Percentiles rank a stretch among this genome's conserved stretches.
These are phyloP conservation scores for Solanum hybrid DNA, from an alignment of 305 asterid species.

Conservation along the genomic window DNA sequence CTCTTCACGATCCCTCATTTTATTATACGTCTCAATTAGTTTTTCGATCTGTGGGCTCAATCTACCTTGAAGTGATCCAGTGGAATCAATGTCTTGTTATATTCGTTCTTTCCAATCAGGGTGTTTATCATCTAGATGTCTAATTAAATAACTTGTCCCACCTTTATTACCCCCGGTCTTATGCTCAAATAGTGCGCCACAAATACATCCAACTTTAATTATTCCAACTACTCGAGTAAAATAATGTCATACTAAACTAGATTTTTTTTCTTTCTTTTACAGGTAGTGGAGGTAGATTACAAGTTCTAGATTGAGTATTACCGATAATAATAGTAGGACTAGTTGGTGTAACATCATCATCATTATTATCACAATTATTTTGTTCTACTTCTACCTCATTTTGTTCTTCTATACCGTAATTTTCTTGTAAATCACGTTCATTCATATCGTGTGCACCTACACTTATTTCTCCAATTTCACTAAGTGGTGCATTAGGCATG, in stretches of 20 bases:
- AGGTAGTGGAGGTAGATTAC: neutral
- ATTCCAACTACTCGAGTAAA: no score
- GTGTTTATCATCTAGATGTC: neutral
- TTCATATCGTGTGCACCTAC: neutral
- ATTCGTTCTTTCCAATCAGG: neutral
- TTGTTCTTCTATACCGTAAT: neutral
- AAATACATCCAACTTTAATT: neutral
- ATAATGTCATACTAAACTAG: no score
- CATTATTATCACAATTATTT: neutral
- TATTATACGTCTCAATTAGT: no score
- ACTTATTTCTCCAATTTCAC: neutral
- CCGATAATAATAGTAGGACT: neutral
- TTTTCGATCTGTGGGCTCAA: neutral
- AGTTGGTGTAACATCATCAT: neutral
- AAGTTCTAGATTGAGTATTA: neutral
- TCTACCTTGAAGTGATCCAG: neutral
- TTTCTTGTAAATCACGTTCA: neutral
- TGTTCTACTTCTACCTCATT: neutral
- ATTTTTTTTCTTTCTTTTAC: neutral
- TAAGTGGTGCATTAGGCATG: neutral
- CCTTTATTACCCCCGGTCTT: neutral
- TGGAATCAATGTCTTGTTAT: neutral
- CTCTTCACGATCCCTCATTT: neutral
- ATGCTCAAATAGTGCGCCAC: neutral
- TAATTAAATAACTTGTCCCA: neutral